These are phyloP conservation scores for Trichophyton benhamiae DNA, from an alignment of 2,329 filamentous ascomycete species.

Conservation along the genomic window DNA sequence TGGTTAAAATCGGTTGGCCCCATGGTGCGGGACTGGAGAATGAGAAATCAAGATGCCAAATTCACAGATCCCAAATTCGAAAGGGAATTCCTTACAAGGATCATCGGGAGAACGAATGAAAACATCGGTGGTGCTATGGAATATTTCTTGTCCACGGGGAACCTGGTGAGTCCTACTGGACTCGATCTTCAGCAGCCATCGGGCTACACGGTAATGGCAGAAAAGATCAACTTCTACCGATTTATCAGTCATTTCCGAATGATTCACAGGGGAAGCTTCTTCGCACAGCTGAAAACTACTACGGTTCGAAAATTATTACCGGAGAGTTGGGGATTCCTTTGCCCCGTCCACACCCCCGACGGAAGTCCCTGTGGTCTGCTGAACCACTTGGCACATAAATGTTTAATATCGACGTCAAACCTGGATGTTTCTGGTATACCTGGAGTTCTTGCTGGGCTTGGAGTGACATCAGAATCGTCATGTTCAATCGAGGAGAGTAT, in stretches of 20 bases:
- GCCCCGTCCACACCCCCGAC: constrained; percentile 94
- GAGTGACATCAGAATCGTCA: constrained; percentile 62
- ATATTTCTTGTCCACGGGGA: constrained; percentile 94
- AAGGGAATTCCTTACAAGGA: constrained; percentile 64
- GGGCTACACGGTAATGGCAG: constrained; percentile 90
- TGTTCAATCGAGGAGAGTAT: constrained; percentile 73
- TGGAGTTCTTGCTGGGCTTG: constrained; percentile 62
- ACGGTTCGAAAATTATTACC: constrained; percentile 90
- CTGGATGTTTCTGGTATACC: constrained; percentile 66
- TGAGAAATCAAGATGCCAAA: constrained; percentile 38
- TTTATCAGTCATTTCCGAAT: constrained; percentile 99
- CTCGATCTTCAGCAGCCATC: constrained; percentile 89
- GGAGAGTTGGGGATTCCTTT: constrained; percentile 96
- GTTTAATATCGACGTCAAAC: constrained; percentile 66
- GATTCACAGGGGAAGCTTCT: constrained; percentile 98
- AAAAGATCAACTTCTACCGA: constrained; percentile 97
- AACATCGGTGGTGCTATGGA: constrained; percentile 78
- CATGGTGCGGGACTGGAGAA: constrained; percentile 43
- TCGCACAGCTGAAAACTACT: constrained; percentile 92
- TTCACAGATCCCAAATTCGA: constrained; percentile 69
- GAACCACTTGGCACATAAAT: constrained; percentile 93
- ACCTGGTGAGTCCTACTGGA: constrained; percentile 79
- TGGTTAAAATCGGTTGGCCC: constrained; percentile 57
- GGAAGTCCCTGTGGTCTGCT: constrained; percentile 86
- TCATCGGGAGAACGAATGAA: constrained; percentile 73